Evolutionary conservation across 192 early-diverging fungal genomes (phyloP).

Genomic region (Entrophospora sp.): DNA sequence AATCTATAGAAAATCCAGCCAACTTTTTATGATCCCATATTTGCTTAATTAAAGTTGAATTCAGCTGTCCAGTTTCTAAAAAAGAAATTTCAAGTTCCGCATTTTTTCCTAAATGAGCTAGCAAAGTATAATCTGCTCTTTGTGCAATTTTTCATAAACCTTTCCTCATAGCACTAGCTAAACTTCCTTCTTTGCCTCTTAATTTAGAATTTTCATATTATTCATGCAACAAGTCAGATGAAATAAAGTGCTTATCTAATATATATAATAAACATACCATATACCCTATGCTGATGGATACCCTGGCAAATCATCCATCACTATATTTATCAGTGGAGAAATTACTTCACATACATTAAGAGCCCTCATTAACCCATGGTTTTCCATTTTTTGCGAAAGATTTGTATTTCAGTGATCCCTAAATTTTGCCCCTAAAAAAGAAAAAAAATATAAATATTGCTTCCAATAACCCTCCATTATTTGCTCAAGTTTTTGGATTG

Average conservation of each 20-base stretch:
- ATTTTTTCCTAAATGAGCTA: conserved; percentile 11
- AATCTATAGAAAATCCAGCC: conserved; percentile 6
- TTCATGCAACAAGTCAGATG: too few relatives aligned
- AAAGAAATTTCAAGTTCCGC: conserved; percentile 4
- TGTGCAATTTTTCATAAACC: conserved; percentile 8
- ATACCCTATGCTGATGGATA: not conserved
- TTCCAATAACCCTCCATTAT: conserved; percentile 9
- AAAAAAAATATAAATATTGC: conserved; percentile 2
- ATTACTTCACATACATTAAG: conserved; percentile 14
- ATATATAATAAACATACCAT: conserved; percentile 6
- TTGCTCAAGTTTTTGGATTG: not conserved
- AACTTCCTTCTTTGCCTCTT: conserved; percentile 10
- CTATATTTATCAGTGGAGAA: conserved; percentile 9
- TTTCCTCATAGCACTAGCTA: conserved; percentile 10
- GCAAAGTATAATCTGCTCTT: not conserved
- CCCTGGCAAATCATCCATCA: conserved; percentile 7
- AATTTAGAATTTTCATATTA: conserved; percentile 7
- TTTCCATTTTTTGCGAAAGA: not conserved
- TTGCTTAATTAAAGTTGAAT: conserved; percentile 5
- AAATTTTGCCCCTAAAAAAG: not conserved
- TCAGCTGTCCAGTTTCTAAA: conserved; percentile 1
- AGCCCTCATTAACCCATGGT: not conserved
- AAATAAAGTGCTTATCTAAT: conserved; percentile 4
- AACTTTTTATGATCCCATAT: conserved; percentile 12
- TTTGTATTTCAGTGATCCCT: conserved; percentile 2